Conservation (phyloP, 2,329 filamentous ascomycete genomes). For the Fusarium illudens region DNA sequence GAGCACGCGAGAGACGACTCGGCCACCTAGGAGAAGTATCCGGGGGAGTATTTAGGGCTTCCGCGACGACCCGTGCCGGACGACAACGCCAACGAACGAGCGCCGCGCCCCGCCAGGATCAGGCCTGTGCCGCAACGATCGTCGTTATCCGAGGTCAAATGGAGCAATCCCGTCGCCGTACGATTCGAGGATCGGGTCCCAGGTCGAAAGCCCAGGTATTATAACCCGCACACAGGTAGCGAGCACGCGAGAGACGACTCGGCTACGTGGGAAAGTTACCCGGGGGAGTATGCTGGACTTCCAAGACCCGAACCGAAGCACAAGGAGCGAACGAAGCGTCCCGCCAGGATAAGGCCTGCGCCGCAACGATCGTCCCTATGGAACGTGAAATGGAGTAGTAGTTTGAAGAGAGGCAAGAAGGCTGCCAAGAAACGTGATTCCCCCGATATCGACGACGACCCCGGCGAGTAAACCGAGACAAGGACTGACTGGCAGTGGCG, state of each 20-base stretch:
- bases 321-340: not conserved
- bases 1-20: not conserved
- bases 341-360: not conserved
- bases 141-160: not conserved
- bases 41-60: not conserved
- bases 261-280: conserved; percentile 6
- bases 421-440: not conserved
- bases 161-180: not conserved
- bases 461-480: not conserved
- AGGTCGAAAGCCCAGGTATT: not conserved
- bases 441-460: not conserved
- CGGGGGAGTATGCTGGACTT: not conserved
- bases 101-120: not conserved
- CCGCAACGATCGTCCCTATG: not conserved
- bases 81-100: not conserved
- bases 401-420: not conserved
- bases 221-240: not conserved
- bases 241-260: not conserved
- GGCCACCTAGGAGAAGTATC: not conserved
- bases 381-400: not conserved
- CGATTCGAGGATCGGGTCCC: not conserved
- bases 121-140: not conserved
- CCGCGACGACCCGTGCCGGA: not conserved
- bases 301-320: not conserved
- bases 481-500: not conserved